Conservation (phyloP, 805 yeast genomes). For the Komagataella pastoris region DNA sequence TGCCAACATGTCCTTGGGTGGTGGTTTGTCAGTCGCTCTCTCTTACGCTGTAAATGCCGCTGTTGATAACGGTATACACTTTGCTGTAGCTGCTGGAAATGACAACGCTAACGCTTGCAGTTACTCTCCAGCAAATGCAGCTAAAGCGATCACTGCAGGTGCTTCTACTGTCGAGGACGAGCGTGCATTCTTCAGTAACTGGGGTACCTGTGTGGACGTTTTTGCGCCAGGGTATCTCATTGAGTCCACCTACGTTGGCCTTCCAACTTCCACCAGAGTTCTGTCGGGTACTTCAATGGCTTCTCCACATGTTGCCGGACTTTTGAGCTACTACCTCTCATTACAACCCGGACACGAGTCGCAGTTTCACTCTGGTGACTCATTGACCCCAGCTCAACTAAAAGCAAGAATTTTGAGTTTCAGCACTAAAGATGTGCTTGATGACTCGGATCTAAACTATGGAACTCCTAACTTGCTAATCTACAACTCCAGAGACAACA, state of each 20-base stretch:
- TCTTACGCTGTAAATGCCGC: conserved; percentile 74
- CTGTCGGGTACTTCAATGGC: conserved; percentile 55
- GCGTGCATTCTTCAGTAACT: conserved; percentile 69
- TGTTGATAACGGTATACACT: conserved; percentile 50
- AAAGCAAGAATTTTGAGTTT: conserved; percentile 63
- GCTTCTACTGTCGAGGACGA: conserved; percentile 73
- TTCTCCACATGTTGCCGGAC: conserved; percentile 58
- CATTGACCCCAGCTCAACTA: conserved; percentile 57
- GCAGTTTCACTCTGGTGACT: conserved; percentile 12
- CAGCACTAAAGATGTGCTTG: conserved; percentile 45
- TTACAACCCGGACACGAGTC: neutral
- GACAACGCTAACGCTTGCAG: conserved; percentile 64
- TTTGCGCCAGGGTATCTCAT: conserved; percentile 74
- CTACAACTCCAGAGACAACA: neutral
- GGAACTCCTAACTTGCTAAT: neutral
- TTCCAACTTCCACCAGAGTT: neutral
- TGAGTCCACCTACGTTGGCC: conserved; percentile 21
- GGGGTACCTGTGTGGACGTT: conserved; percentile 86
- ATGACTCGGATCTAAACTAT: neutral
- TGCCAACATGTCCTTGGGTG: conserved; percentile 74
- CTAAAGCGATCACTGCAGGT: conserved; percentile 66
- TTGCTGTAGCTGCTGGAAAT: conserved; percentile 85
- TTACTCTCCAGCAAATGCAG: conserved; percentile 75
- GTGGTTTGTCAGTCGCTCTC: conserved; percentile 48
- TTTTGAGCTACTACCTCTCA: conserved; percentile 8